Percentiles rank a stretch among this genome's conserved stretches.
These are phyloP conservation scores for Talaromyces adpressus DNA, from an alignment of 495 filamentous ascomycete genomes.

Conservation along the genomic window DNA sequence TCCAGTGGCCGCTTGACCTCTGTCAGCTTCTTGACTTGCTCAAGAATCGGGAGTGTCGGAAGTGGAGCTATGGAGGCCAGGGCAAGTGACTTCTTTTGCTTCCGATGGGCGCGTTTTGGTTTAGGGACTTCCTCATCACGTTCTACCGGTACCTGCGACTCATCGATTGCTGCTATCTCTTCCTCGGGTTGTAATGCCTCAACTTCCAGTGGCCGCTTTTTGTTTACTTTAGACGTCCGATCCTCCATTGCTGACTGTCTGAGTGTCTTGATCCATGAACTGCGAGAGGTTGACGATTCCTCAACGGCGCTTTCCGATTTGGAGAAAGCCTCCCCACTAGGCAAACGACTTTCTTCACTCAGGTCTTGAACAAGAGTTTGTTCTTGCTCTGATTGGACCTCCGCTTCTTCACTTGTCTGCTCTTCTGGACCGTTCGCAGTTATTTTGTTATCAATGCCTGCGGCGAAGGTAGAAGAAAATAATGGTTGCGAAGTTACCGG, in stretches of 20 bases:
- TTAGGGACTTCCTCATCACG: not conserved
- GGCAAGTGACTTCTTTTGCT: conserved; percentile 21
- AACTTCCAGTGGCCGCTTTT: conserved; percentile 5
- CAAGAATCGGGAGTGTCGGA: conserved; percentile 33
- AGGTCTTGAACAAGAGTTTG: not conserved
- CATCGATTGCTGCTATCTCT: not conserved
- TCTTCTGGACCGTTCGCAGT: not conserved
- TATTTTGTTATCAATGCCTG: not conserved
- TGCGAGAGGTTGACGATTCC: not conserved
- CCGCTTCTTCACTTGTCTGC: not conserved
- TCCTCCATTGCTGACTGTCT: conserved; percentile 1
- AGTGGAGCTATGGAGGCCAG: conserved; percentile 26
- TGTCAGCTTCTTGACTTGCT: conserved; percentile 23
- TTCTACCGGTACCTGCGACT: not conserved
- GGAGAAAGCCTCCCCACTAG: not conserved
- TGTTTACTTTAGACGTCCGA: not conserved
- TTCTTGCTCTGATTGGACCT: not conserved
- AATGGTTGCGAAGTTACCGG: not conserved
- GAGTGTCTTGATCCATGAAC: conserved; percentile 6
- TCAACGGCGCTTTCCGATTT: not conserved
- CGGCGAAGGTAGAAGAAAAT: not conserved
- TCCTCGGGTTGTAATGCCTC: not conserved
- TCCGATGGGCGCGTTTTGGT: conserved; percentile 1
- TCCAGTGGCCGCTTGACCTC: conserved; percentile 17
- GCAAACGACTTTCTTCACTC: not conserved